Base-by-base conservation (phyloP, 257 asterid species). In the Rauvolfia tetraphylla region DNA sequence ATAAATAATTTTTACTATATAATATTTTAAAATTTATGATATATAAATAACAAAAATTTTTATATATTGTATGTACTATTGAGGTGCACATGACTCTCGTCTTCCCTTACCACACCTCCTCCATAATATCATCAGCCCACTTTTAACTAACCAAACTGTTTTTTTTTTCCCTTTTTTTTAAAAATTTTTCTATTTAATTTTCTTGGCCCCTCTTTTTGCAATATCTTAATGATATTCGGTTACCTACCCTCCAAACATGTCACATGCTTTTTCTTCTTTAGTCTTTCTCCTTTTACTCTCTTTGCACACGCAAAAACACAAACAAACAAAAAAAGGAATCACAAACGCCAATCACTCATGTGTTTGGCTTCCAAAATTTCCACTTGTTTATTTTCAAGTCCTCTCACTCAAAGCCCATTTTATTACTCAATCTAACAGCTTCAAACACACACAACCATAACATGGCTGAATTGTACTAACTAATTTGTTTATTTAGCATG, bases 181-280 rank as follows among this genome's bases (percentile, higher is more conserved):
- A n/a, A n/a, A n/a, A 41, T 41, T 41, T 53, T 2, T 3, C 1
- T 27, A 71, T 74, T 59, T 71, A 34, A 7, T 80, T 25, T 53
- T 76, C 77, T 42, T 25, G n/a, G 46, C 38, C 73, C 71, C 72
- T 71, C 56, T 20, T 71, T 77, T 58, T 74, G 8, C 44, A 39
- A 12, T 71, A 31, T 57, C 79, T 72, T 83, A 46, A 61, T 49
- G 54, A 75, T 38, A 85, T 84, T 81, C 78, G 77, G 76, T 77
- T 79, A 73, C 88, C 87, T 77, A 85, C 88, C 86, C 82, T 83
- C 89, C 90, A 81, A 81, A 84, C 92, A 86, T 74, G 84, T 74
- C 90, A 86, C 92, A 88, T 84, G 89, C 78, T 71, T 85, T 76
- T 66, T 69, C 81, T 53, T 68, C 4, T 54, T 51, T 70, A 57